phyloP scores from a whole-genome alignment of 129 eudicot genomes.

The Gnaphalium uliginosum region DNA sequence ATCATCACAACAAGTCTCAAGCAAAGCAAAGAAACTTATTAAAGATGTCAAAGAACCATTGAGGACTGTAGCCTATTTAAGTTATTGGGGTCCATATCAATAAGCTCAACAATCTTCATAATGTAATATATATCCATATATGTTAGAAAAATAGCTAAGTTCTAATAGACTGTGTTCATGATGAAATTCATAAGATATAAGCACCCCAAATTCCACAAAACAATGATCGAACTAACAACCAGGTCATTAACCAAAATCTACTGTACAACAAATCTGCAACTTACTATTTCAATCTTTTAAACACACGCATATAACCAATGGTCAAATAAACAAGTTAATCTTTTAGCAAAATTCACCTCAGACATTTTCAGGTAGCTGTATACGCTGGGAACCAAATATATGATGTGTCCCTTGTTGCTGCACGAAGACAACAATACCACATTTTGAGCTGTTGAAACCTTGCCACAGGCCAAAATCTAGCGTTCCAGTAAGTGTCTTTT shows the following conservation, averaged over 20 bases:
- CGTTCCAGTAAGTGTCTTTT: slow-evolving; percentile 62
- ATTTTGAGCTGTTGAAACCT: slow-evolving; percentile 60
- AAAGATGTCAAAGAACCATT: slow-evolving; percentile 39
- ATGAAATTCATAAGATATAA: background rate
- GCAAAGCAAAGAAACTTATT: slow-evolving; percentile 11
- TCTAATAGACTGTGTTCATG: background rate
- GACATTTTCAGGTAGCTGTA: slow-evolving; percentile 49
- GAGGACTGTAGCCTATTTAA: slow-evolving; percentile 41
- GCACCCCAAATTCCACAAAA: background rate
- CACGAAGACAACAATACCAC: slow-evolving; percentile 63
- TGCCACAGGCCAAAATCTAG: slow-evolving; percentile 71
- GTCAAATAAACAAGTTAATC: slow-evolving; percentile 17
- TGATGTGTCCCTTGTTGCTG: slow-evolving; percentile 57
- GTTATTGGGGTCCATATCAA: slow-evolving; percentile 64
- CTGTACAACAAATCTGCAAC: slow-evolving; percentile 24
- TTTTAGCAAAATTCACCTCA: slow-evolving; percentile 21
- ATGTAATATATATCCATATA: background rate
- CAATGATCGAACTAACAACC: slow-evolving; percentile 10
- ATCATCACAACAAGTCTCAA: slow-evolving; percentile 1
- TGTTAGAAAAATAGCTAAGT: background rate
- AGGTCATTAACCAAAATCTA: slow-evolving; percentile 1
- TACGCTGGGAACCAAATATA: slow-evolving; percentile 62
- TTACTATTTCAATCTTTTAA: slow-evolving; percentile 23
- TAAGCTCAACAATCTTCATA: slow-evolving; percentile 19
- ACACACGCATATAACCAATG: slow-evolving; percentile 9